Conservation (phyloP, 2,329 filamentous ascomycete genomes). For the Mycocentrospora acerina region DNA sequence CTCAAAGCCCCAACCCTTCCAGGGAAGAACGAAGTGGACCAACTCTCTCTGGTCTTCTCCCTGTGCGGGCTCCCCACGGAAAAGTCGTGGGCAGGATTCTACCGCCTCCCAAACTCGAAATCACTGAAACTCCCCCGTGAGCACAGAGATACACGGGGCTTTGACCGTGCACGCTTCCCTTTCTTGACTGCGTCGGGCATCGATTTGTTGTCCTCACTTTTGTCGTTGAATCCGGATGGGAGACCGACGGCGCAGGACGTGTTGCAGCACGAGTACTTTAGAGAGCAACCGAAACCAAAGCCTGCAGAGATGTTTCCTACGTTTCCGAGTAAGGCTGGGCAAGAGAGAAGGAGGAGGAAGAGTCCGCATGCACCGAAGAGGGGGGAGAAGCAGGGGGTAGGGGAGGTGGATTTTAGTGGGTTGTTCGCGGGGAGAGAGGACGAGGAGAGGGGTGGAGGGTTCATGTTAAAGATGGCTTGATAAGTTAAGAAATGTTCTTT, state of each 20-base stretch:
- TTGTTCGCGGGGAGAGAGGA: constrained; percentile 53
- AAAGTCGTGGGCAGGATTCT: constrained; percentile 81
- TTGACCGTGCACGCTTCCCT: constrained; percentile 77
- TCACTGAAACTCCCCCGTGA: constrained; percentile 64
- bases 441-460: constrained; percentile 52
- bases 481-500: no score
- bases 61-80: constrained; percentile 85
- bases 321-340: constrained; percentile 91
- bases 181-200: constrained; percentile 76
- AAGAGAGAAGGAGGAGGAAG: constrained; percentile 74
- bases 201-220: constrained; percentile 66
- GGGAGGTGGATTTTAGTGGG: constrained; percentile 51
- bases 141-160: constrained; percentile 44
- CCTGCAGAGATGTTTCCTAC: constrained; percentile 92
- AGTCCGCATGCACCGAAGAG: constrained; percentile 83
- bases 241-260: constrained; percentile 74
- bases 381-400: constrained; percentile 60
- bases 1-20: constrained; percentile 80
- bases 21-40: constrained; percentile 89
- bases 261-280: constrained; percentile 80
- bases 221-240: constrained; percentile 71
- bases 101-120: constrained; percentile 81
- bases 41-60: constrained; percentile 78
- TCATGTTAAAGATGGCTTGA: constrained; percentile 41
- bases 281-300: constrained; percentile 86